These are phyloP conservation scores for Lasiodiplodia sp. DNA, from an alignment of 2,329 filamentous ascomycete genomes.

Conservation along the genomic window DNA sequence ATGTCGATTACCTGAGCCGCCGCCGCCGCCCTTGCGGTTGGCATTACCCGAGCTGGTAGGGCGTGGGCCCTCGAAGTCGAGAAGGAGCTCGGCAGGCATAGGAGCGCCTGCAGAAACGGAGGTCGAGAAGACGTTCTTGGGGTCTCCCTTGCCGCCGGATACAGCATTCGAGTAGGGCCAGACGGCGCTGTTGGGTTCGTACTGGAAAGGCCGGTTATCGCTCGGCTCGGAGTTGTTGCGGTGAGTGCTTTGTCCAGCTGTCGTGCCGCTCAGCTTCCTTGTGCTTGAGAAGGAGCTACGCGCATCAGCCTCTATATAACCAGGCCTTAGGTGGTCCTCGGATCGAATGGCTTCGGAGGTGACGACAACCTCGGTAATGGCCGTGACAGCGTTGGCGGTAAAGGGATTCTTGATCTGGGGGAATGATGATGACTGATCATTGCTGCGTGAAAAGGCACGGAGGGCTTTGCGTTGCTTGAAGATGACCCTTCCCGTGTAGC, in stretches of 20 bases:
- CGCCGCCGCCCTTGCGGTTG: neutral
- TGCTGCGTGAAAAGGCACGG: slow-evolving; percentile 39
- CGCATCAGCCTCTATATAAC: slow-evolving; percentile 35
- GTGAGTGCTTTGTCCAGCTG: neutral
- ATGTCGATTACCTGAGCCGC: neutral
- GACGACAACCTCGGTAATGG: slow-evolving; percentile 70
- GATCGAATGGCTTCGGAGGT: slow-evolving; percentile 42
- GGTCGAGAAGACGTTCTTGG: slow-evolving; percentile 21
- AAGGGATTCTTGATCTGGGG: slow-evolving; percentile 54
- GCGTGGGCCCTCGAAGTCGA: slow-evolving; percentile 20
- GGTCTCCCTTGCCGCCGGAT: slow-evolving; percentile 1
- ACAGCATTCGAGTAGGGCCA: slow-evolving; percentile 21
- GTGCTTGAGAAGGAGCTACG: slow-evolving; percentile 43
- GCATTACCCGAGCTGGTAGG: neutral
- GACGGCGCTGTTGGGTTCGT: slow-evolving; percentile 2
- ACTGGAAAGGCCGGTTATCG: neutral
- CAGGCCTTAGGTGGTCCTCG: slow-evolving; percentile 50
- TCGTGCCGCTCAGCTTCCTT: slow-evolving; percentile 31
- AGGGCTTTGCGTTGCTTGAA: slow-evolving; percentile 69
- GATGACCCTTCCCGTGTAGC: slow-evolving; percentile 71
- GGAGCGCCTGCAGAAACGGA: slow-evolving; percentile 22
- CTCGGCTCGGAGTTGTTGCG: neutral
- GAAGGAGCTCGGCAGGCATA: slow-evolving; percentile 9
- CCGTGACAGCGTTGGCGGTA: slow-evolving; percentile 55
- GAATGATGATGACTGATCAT: slow-evolving; percentile 16